A percentile compares a stretch with the other conserved stretches of the same genome.
These are phyloP conservation scores for Amaranthus hypochondriacus DNA, from an alignment of 148 eudicot genomes.

Conservation along the genomic window DNA sequence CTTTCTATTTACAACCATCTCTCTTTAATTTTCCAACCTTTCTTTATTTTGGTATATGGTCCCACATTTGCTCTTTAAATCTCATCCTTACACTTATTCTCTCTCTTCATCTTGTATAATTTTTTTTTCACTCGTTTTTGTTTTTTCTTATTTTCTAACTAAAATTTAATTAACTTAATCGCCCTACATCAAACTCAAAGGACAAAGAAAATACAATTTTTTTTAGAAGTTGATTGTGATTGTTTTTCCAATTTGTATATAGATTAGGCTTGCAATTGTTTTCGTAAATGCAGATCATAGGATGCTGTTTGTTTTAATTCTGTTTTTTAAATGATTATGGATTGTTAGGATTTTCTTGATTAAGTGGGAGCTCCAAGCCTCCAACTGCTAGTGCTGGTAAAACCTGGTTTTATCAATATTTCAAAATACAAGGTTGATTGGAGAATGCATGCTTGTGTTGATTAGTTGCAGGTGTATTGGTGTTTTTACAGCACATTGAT, in stretches of 20 bases:
- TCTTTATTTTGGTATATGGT: no score
- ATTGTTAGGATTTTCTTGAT: background rate
- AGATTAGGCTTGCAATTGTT: background rate
- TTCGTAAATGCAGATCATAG: background rate
- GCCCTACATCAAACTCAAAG: no score
- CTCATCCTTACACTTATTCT: no score
- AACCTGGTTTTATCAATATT: background rate
- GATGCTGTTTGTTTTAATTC: background rate
- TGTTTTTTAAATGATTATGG: background rate
- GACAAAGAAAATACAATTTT: no score
- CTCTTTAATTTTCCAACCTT: no score
- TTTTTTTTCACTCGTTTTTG: no score
- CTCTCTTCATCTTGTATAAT: no score
- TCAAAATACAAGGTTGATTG: background rate
- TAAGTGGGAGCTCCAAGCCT: background rate
- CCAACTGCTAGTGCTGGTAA: background rate
- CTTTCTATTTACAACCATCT: no score
- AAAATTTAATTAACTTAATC: no score
- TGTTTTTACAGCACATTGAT: background rate
- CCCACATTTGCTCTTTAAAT: no score
- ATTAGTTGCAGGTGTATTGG: background rate
- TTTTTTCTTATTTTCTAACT: no score
- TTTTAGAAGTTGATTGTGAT: background rate
- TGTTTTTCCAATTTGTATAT: background rate
- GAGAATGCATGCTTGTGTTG: slow-evolving; percentile 1